phyloP scores from a whole-genome alignment of 2,329 filamentous ascomycete species.

The Septoria linicola region DNA sequence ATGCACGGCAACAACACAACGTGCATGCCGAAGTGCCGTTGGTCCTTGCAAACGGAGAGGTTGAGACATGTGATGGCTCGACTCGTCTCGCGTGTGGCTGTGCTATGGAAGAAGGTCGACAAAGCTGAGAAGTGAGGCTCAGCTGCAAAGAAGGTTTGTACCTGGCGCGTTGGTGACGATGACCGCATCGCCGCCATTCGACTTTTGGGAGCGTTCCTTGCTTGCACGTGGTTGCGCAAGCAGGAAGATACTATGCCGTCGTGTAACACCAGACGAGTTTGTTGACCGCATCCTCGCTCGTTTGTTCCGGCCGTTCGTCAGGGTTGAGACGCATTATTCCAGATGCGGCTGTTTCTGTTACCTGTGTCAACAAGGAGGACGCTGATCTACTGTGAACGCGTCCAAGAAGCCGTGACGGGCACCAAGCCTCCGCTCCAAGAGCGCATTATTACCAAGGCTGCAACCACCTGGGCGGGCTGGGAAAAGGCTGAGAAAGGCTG shows the following conservation, averaged over 20 bases:
- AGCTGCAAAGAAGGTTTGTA: not conserved
- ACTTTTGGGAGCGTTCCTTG: conserved; percentile 8
- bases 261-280: conserved; percentile 2
- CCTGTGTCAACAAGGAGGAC: conserved; percentile 89
- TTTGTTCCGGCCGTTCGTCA: not conserved
- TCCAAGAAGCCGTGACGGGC: conserved; percentile 46
- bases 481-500: conserved; percentile 70
- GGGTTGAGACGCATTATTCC: conserved; percentile 1
- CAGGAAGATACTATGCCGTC: conserved; percentile 1
- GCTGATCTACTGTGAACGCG: conserved; percentile 85
- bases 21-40: not conserved
- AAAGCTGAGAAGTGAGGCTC: not conserved
- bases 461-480: conserved; percentile 79
- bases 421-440: conserved; percentile 63
- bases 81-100: not conserved
- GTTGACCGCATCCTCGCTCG: conserved; percentile 9
- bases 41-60: not conserved
- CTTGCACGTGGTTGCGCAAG: conserved; percentile 12
- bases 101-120: not conserved
- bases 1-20: not conserved
- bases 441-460: conserved; percentile 67
- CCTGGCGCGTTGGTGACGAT: not conserved
- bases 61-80: not conserved
- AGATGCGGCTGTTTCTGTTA: conserved; percentile 89
- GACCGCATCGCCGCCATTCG: conserved; percentile 5